phyloP scores from a whole-genome alignment of 2,329 filamentous ascomycete genomes.

The Sporothrix schenckii region DNA sequence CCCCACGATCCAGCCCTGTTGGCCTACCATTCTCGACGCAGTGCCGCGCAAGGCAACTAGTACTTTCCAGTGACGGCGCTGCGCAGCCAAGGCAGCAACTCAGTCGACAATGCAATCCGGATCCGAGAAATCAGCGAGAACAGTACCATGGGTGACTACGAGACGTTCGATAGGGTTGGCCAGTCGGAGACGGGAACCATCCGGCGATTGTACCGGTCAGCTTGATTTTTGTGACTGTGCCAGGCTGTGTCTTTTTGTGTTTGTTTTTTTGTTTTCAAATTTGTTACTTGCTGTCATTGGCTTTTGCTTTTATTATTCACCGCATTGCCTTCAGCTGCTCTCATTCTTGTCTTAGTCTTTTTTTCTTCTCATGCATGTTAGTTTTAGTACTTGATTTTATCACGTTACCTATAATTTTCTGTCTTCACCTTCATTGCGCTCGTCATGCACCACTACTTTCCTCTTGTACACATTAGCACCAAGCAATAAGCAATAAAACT shows the following conservation, averaged over 20 bases:
- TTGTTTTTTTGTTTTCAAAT: neutral
- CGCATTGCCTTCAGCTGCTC: neutral
- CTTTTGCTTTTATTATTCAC: neutral
- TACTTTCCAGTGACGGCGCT: neutral
- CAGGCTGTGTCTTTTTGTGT: neutral
- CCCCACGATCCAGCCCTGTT: constrained; percentile 6
- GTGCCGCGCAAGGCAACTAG: constrained; percentile 4
- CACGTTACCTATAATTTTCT: neutral
- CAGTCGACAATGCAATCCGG: neutral
- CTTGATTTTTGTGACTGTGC: neutral
- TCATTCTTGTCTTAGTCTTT: neutral
- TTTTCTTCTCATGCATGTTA: neutral
- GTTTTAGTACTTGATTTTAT: neutral
- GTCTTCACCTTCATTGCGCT: neutral
- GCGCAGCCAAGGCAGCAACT: neutral
- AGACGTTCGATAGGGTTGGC: neutral
- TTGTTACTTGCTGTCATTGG: neutral
- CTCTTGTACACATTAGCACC: neutral
- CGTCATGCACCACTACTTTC: neutral
- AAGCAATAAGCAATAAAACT: neutral
- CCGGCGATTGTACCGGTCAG: constrained; percentile 4
- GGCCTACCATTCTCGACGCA: neutral
- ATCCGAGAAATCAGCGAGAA: constrained; percentile 2
- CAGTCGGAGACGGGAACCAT: neutral
- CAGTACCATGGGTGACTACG: neutral